Evolutionary conservation across 768 basidiomycete genomes (phyloP).

Genomic region (Lyophyllum decastes): DNA sequence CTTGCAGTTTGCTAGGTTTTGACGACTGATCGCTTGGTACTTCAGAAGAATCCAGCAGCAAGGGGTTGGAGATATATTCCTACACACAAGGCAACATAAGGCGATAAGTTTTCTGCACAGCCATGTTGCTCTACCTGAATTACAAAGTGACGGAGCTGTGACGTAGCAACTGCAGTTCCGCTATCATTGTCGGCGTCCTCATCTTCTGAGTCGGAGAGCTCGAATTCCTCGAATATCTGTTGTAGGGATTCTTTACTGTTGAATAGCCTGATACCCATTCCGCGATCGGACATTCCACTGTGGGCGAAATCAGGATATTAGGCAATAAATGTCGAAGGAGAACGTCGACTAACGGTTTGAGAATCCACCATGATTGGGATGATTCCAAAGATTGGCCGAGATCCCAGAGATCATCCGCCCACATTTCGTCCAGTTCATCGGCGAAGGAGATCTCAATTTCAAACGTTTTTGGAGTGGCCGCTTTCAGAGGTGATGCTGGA

Average conservation of each 20-base stretch:
- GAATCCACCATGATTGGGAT: conserved; percentile 78
- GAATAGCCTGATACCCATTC: conserved; percentile 93
- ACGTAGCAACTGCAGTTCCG: conserved; percentile 67
- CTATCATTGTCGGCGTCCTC: conserved; percentile 40
- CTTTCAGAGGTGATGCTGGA: conserved; percentile 53
- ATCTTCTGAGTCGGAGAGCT: conserved; percentile 52
- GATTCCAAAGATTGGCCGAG: conserved; percentile 63
- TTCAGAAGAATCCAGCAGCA: conserved; percentile 74
- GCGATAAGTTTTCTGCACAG: not conserved
- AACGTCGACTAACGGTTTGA: conserved; percentile 69
- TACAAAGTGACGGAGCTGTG: conserved; percentile 93
- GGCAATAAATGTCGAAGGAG: not conserved
- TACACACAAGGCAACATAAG: conserved; percentile 32
- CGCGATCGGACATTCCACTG: conserved; percentile 92
- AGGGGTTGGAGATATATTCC: conserved; percentile 83
- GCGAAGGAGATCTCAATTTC: conserved; percentile 85
- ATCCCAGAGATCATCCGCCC: conserved; percentile 92
- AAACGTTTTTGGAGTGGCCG: conserved; percentile 73
- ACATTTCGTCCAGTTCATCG: conserved; percentile 93
- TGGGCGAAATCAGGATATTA: not conserved
- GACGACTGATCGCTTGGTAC: conserved; percentile 27
- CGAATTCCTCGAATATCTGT: conserved; percentile 81
- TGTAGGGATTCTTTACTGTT: conserved; percentile 71
- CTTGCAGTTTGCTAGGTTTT: conserved; percentile 31
- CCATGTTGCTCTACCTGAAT: conserved; percentile 66